Evolutionary conservation across 139 green algal genomes (phyloP).

Genomic region (Zygnema cylindricum): DNA sequence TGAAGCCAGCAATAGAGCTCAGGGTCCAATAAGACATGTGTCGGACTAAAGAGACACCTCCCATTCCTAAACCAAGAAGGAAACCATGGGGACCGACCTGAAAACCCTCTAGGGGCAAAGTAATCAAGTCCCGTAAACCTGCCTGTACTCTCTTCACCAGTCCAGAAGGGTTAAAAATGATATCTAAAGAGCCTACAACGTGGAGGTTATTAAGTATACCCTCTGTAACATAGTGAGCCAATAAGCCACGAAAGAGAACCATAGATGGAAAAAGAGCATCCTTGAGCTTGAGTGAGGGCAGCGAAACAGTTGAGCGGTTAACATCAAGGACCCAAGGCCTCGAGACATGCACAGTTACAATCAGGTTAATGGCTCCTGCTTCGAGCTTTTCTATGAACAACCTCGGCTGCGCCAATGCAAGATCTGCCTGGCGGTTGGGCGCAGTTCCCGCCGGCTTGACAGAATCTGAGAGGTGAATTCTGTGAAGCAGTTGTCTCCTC

Average conservation of each 20-base stretch:
- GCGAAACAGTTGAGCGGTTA: conserved; percentile 30
- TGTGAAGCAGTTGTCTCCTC: not conserved
- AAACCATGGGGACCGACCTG: conserved; percentile 64
- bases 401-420: conserved; percentile 1
- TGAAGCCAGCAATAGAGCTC: conserved; percentile 69
- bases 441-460: not conserved
- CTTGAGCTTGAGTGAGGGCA: conserved; percentile 38
- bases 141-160: conserved; percentile 64
- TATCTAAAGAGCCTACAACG: conserved; percentile 72
- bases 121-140: conserved; percentile 67
- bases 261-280: conserved; percentile 60
- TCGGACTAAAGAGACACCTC: conserved; percentile 67
- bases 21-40: conserved; percentile 74
- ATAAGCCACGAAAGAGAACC: conserved; percentile 63
- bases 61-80: conserved; percentile 69
- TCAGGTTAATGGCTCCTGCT: not conserved
- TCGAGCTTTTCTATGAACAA: not conserved
- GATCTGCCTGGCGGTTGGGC: conserved; percentile 10
- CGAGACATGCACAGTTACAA: conserved; percentile 38
- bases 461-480: not conserved
- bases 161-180: conserved; percentile 77
- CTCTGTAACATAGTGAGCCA: conserved; percentile 70
- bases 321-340: conserved; percentile 33
- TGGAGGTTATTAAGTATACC: conserved; percentile 69
- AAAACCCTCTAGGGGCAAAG: conserved; percentile 67